Evolutionary conservation across 352 stramenopile genomes (phyloP).

Genomic region (Pythium myriotylum): DNA sequence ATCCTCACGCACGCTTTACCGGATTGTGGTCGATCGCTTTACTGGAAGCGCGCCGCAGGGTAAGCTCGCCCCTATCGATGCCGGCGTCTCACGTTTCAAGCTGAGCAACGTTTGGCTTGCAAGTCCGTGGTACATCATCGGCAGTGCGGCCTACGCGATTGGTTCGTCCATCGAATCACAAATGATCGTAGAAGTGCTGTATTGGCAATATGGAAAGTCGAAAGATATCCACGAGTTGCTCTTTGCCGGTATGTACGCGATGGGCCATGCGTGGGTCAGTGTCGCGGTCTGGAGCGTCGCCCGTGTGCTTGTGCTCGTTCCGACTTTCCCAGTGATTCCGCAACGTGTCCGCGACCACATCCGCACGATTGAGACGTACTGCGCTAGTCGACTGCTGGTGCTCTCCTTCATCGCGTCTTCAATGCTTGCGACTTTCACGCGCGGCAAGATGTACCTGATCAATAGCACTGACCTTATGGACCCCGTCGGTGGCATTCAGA

Average conservation of each 20-base stretch:
- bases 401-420: constrained; percentile 5
- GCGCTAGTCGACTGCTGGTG: constrained; percentile 1
- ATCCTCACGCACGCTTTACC: constrained; percentile 2
- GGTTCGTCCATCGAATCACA: constrained; percentile 26
- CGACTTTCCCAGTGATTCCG: background rate
- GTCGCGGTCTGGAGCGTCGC: constrained; percentile 15
- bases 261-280: constrained; percentile 27
- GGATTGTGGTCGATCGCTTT: background rate
- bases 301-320: background rate
- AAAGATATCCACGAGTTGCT: constrained; percentile 18
- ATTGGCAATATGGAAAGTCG: constrained; percentile 22
- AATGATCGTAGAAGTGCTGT: constrained; percentile 26
- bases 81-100: constrained; percentile 7
- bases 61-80: constrained; percentile 5
- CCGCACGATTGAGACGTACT: constrained; percentile 4
- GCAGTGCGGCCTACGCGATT: constrained; percentile 19
- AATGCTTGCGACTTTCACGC: background rate
- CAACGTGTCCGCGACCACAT: constrained; percentile 3
- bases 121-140: constrained; percentile 27
- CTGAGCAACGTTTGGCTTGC: constrained; percentile 26
- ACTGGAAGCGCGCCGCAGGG: background rate
- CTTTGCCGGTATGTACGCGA: constrained; percentile 21
- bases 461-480: background rate
- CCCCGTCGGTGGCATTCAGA: constrained; percentile 3
- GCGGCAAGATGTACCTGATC: constrained; percentile 4